Evolutionary conservation across 192 early-diverging fungal species (phyloP), one percentile per base, ranked within the genome.

Genomic region (Coemansia sp.): DNA sequence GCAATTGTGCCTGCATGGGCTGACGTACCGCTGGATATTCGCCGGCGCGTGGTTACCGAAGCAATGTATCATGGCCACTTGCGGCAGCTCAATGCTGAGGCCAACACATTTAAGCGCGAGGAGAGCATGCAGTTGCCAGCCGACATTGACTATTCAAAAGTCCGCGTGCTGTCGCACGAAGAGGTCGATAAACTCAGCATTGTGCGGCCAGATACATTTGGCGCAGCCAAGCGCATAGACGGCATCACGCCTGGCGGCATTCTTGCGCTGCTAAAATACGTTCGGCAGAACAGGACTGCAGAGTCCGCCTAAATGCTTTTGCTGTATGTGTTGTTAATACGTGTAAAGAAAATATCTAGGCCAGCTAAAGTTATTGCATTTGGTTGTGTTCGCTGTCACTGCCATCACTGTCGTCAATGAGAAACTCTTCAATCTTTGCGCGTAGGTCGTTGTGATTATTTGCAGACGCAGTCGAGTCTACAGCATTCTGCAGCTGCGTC

Each of bases 221-320:
- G 91, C 39, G 91, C 89, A 6, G 91, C 88, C 22, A 90, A 90
- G 75, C 79, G 91, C 39, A 87, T 92, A 54, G 89, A 88, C 55
- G 91, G 91, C 3, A 88, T 92, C 72, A 92, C 91, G 29, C 89
- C 91, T 14, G 86, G 87, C 4, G 85, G 83, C n/a, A 83, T 93
- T 50, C 55, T 93, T 24, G 84, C 86, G 23, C 66, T 93, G 56
- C 76, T 92, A 21, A 86, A 84, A 43, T 83, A 88, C 59, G 85
- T 84, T 2, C 77, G 69, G 68, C 77, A 72, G 47, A 52, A 23
- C 32, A 32, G 6, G 32, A 6, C 32, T 32, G 32, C 32, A 1
- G 6, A 32, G 32, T 32, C 32, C 6, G 32, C 32, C 32, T 32
- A 32, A 32, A 32, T 32, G 32, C 32, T 32, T 32, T 32, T 32